Conservation (phyloP, 2,329 filamentous ascomycete species). For the Fusarium subglutinans region DNA sequence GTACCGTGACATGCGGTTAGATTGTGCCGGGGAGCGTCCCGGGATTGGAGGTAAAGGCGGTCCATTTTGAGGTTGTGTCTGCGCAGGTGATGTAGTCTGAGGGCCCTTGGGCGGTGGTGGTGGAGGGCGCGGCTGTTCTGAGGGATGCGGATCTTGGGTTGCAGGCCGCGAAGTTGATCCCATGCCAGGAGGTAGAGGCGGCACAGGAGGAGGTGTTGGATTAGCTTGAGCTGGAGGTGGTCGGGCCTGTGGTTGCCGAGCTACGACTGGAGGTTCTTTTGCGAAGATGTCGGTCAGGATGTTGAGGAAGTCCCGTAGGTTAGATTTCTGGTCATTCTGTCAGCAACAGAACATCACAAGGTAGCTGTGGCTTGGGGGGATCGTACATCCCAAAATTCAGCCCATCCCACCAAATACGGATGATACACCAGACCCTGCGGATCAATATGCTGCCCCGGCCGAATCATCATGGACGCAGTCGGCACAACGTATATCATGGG, state of each 20-base stretch:
- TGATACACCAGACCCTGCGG: slow-evolving; percentile 94
- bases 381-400: slow-evolving; percentile 87
- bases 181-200: slow-evolving; percentile 75
- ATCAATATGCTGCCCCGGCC: slow-evolving; percentile 94
- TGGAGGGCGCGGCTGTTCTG: slow-evolving; percentile 52
- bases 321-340: slow-evolving; percentile 72
- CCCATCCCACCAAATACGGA: slow-evolving; percentile 92
- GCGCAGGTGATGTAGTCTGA: slow-evolving; percentile 45
- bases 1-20: slow-evolving; percentile 52
- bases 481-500: slow-evolving; percentile 91
- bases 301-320: slow-evolving; percentile 81
- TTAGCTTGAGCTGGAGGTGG: slow-evolving; percentile 44
- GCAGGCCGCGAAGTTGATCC: slow-evolving; percentile 51
- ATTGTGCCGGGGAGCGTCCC: slow-evolving; percentile 18
- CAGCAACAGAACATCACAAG: neutral
- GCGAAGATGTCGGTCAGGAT: slow-evolving; percentile 89
- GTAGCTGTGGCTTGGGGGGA: neutral
- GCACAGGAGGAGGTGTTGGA: slow-evolving; percentile 71
- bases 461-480: slow-evolving; percentile 85
- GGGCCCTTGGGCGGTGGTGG: slow-evolving; percentile 66
- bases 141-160: slow-evolving; percentile 46
- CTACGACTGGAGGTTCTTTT: slow-evolving; percentile 91
- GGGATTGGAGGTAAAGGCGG: slow-evolving; percentile 44
- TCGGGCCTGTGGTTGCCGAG: slow-evolving; percentile 67
- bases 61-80: slow-evolving; percentile 40